These are phyloP conservation scores for Penicillium antarcticum DNA, from an alignment of 495 filamentous ascomycete genomes.

Conservation along the genomic window DNA sequence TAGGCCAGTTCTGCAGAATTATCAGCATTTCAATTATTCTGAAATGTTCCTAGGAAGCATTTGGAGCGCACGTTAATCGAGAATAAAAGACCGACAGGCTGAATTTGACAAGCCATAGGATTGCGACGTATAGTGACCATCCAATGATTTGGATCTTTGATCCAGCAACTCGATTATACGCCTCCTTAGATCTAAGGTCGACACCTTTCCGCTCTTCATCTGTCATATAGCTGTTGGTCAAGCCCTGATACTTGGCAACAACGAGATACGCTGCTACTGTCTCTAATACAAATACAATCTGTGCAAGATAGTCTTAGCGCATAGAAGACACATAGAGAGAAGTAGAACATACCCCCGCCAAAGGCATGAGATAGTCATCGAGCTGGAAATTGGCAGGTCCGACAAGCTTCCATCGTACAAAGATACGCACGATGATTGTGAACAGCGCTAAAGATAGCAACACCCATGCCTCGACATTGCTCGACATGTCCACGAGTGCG, in stretches of 20 bases:
- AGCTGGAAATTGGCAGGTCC: conserved; percentile 42
- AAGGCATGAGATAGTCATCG: conserved; percentile 58
- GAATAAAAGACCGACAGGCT: conserved; percentile 50
- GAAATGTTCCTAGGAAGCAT: neutral
- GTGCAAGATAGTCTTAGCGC: neutral
- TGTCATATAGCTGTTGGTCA: conserved; percentile 54
- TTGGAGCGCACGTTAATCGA: conserved; percentile 44
- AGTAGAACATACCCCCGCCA: conserved; percentile 39
- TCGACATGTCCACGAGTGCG: conserved; percentile 9
- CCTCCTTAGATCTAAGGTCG: conserved; percentile 38
- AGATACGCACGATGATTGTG: conserved; percentile 42
- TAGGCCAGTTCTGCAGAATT: conserved; percentile 33
- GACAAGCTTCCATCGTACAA: conserved; percentile 43
- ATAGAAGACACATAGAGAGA: neutral
- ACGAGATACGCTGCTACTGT: conserved; percentile 35
- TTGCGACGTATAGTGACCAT: conserved; percentile 49
- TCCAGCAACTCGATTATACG: conserved; percentile 40
- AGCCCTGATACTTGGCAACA: conserved; percentile 32
- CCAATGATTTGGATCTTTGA: conserved; percentile 51
- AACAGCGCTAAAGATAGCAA: conserved; percentile 43
- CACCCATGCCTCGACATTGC: conserved; percentile 42
- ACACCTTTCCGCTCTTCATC: conserved; percentile 37
- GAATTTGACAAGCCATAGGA: conserved; percentile 52
- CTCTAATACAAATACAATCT: conserved; percentile 33
- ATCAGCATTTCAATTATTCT: conserved; percentile 1